Percentiles rank a stretch among this genome's conserved stretches.
Evolutionary conservation across 345 rosid genomes (phyloP).

Genomic region (Boechera stricta): DNA sequence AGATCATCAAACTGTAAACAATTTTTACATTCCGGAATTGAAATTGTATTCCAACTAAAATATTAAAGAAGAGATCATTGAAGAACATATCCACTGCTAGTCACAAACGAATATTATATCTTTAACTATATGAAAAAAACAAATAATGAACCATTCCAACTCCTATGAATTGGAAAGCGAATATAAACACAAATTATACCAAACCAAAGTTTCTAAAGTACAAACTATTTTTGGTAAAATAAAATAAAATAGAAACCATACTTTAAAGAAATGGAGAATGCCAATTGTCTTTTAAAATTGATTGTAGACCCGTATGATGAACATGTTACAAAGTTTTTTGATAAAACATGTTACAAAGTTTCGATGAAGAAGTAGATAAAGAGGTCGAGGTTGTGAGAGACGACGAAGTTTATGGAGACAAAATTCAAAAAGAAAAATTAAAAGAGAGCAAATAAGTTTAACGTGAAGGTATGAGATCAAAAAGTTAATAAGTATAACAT

Average conservation of each 20-base stretch:
- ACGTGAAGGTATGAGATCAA: background rate
- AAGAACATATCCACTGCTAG: background rate
- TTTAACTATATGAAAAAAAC: background rate
- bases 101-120: background rate
- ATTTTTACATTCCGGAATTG: background rate
- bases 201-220: constrained; percentile 16
- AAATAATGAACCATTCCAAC: background rate
- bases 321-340: background rate
- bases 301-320: background rate
- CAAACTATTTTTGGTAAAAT: constrained; percentile 3
- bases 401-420: background rate
- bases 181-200: constrained; percentile 11
- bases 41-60: background rate
- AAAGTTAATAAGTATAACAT: background rate
- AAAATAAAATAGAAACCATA: background rate
- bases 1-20: background rate
- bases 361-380: background rate
- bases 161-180: constrained; percentile 26
- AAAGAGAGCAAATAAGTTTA: background rate
- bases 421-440: too few relatives aligned
- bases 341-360: background rate
- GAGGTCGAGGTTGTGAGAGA: background rate
- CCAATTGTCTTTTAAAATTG: background rate
- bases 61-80: background rate
- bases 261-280: background rate